These are phyloP conservation scores for Acanthamoeba lenticulata DNA, from an alignment of 208 protist species.

Conservation along the genomic window DNA sequence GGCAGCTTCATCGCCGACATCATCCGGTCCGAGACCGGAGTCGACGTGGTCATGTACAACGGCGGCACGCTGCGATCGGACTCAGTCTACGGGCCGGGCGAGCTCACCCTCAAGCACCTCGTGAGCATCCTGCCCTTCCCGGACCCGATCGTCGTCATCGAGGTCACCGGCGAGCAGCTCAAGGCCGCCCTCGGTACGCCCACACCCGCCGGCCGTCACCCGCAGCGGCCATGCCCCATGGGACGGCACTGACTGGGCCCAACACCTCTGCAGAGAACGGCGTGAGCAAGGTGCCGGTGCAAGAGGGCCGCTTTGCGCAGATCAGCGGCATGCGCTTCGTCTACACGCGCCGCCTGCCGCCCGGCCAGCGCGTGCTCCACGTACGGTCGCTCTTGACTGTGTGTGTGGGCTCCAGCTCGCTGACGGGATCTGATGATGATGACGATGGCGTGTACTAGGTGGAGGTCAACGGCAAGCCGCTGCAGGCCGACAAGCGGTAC, in stretches of 20 bases:
- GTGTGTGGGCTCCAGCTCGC: too few species aligned
- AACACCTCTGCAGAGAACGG: slow-evolving; percentile 43
- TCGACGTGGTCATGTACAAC: slow-evolving; percentile 35
- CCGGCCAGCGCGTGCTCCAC: slow-evolving; percentile 33
- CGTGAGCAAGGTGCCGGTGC: slow-evolving; percentile 67
- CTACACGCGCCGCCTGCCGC: slow-evolving; percentile 1
- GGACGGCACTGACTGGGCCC: background rate
- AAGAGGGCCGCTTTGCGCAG: slow-evolving; percentile 74
- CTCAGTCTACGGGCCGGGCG: slow-evolving; percentile 25
- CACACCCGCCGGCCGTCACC: background rate
- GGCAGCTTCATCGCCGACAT: slow-evolving; percentile 59
- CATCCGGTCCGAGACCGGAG: background rate
- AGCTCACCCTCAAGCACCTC: slow-evolving; percentile 63
- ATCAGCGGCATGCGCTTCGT: slow-evolving; percentile 63
- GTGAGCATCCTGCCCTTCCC: slow-evolving; percentile 66
- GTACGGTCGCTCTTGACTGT: background rate
- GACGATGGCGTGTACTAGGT: background rate
- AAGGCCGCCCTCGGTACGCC: slow-evolving; percentile 13
- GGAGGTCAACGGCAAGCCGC: slow-evolving; percentile 33
- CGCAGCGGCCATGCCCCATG: too few species aligned
- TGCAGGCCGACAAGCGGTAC: slow-evolving; percentile 57
- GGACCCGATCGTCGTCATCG: slow-evolving; percentile 65
- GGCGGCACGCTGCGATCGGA: slow-evolving; percentile 45
- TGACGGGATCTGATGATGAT: too few species aligned
- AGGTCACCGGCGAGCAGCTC: slow-evolving; percentile 67